phyloP scores from a whole-genome alignment of 1,139 yeast species.

The Lodderomyces jiufengensis region DNA sequence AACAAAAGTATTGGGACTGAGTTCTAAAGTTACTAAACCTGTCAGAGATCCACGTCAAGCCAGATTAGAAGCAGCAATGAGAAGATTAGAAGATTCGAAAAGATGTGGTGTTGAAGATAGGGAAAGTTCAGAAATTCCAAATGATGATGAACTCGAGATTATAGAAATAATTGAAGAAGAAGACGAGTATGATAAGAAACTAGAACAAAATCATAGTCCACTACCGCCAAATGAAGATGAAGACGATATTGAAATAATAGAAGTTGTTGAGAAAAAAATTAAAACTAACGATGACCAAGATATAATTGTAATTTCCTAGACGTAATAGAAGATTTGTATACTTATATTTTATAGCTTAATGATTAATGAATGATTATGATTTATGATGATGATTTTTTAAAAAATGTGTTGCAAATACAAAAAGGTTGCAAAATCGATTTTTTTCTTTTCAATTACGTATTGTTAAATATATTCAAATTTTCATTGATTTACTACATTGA shows the following conservation, averaged over 20 bases:
- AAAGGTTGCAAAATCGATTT: too few relatives aligned
- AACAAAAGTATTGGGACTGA: constrained; percentile 30
- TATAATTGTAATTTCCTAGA: constrained; percentile 23
- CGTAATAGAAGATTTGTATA: too few relatives aligned
- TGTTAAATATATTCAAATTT: too few relatives aligned
- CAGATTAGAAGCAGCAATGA: constrained; percentile 65
- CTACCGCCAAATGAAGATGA: background rate
- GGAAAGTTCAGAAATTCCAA: constrained; percentile 24
- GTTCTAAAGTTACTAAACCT: constrained; percentile 13
- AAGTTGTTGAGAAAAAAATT: constrained; percentile 22
- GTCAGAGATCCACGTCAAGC: constrained; percentile 39
- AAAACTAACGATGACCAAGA: constrained; percentile 4
- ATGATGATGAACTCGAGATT: constrained; percentile 33
- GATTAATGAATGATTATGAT: too few relatives aligned
- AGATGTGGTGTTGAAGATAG: constrained; percentile 41
- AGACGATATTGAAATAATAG: constrained; percentile 9
- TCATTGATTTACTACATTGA: too few relatives aligned
- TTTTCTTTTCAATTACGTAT: too few relatives aligned
- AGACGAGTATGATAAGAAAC: background rate
- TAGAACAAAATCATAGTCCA: background rate
- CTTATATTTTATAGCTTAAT: too few relatives aligned
- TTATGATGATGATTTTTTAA: too few relatives aligned
- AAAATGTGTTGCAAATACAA: too few relatives aligned
- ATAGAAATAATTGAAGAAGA: constrained; percentile 17
- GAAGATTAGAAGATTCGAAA: constrained; percentile 54